These are phyloP conservation scores for Ambrosiella xylebori DNA, from an alignment of 2,329 filamentous ascomycete genomes.

Conservation along the genomic window DNA sequence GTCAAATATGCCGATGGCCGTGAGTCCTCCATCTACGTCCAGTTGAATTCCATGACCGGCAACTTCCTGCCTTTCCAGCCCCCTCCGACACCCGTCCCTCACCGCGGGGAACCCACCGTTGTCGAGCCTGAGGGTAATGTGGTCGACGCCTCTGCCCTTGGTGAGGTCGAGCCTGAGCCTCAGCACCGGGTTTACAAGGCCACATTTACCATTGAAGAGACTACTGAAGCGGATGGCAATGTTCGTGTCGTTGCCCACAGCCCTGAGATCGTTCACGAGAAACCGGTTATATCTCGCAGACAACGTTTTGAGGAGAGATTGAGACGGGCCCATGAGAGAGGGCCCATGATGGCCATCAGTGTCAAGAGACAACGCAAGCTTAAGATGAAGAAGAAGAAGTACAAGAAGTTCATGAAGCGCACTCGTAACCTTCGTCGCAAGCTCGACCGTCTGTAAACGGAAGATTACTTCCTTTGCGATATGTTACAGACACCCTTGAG, in stretches of 20 bases:
- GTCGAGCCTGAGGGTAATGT: conserved; percentile 22
- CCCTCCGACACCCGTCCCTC: conserved; percentile 59
- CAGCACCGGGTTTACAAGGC: conserved; percentile 44
- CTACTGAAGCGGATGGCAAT: conserved; percentile 40
- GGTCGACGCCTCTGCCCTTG: conserved; percentile 15
- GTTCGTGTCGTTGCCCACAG: conserved; percentile 44
- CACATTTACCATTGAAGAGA: conserved; percentile 50
- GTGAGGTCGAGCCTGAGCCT: conserved; percentile 17
- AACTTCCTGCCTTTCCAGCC: conserved; percentile 67
- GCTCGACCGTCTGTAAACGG: conserved; percentile 45
- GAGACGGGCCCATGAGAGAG: conserved; percentile 22
- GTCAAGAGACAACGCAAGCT: conserved; percentile 83
- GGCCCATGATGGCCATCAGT: conserved; percentile 63
- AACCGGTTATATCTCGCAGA: conserved; percentile 29
- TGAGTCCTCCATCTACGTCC: conserved; percentile 43
- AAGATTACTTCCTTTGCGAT: not conserved
- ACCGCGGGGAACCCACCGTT: conserved; percentile 21
- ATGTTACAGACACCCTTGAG: not conserved
- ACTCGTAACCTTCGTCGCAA: conserved; percentile 79
- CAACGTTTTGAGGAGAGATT: conserved; percentile 41
- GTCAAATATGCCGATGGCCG: conserved; percentile 38
- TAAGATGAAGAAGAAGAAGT: conserved; percentile 99
- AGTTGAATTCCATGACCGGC: conserved; percentile 50
- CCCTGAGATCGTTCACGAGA: conserved; percentile 37
- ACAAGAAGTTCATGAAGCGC: conserved; percentile 95